Percentiles rank a stretch among this genome's conserved stretches.
phyloP scores from a whole-genome alignment of 169 alveolate species.

The Neospora caninum region DNA sequence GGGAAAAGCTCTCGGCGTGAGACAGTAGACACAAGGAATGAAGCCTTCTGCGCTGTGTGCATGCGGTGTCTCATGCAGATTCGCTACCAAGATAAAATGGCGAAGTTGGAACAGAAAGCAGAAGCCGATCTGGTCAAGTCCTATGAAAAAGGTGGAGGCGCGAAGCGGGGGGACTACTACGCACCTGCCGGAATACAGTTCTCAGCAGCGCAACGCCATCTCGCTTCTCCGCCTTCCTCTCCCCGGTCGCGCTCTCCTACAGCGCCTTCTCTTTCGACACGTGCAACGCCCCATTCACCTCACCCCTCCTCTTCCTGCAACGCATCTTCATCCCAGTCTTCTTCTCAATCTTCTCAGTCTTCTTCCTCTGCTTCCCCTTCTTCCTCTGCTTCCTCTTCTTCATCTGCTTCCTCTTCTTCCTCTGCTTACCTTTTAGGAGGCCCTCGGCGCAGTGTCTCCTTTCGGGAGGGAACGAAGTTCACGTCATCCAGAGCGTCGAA shows the following conservation, averaged over 20 bases:
- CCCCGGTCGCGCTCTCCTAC: not conserved
- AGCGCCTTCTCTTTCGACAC: not conserved
- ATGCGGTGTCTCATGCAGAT: not conserved
- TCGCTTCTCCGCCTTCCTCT: not conserved
- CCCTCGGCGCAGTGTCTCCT: not conserved
- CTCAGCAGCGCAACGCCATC: not conserved
- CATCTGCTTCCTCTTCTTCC: not conserved
- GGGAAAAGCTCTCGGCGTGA: too few relatives aligned
- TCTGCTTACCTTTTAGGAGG: not conserved
- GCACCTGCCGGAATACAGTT: conserved; percentile 15
- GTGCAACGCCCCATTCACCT: not conserved
- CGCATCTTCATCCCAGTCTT: too few relatives aligned
- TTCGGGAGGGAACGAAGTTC: not conserved
- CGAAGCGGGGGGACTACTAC: not conserved
- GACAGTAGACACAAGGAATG: too few relatives aligned
- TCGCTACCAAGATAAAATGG: conserved; percentile 39
- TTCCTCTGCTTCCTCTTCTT: not conserved
- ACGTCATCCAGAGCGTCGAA: not conserved
- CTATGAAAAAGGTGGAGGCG: not conserved
- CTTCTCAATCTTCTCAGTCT: not conserved
- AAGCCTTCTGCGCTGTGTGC: not conserved
- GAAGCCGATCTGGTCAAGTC: not conserved
- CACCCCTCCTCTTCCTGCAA: too few relatives aligned
- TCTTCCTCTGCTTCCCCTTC: not conserved
- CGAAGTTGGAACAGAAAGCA: conserved; percentile 13